These are phyloP conservation scores for Fusarium xylarioides DNA, from an alignment of 2,329 filamentous ascomycete species.

Conservation along the genomic window DNA sequence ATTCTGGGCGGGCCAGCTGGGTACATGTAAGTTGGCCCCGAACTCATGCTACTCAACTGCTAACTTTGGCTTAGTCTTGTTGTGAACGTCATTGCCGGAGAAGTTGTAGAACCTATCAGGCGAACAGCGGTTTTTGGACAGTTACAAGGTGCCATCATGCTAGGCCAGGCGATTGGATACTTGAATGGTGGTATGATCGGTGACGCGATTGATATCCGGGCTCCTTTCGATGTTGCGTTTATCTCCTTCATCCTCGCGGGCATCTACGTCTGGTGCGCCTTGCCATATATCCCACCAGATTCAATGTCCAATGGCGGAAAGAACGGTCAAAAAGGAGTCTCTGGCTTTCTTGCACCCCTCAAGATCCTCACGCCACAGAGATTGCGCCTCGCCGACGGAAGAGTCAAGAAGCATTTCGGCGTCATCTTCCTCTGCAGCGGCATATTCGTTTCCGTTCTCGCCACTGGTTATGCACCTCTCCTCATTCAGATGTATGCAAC, in stretches of 20 bases:
- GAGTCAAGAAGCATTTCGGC: conserved; percentile 64
- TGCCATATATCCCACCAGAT: conserved; percentile 62
- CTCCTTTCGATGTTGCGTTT: conserved; percentile 72
- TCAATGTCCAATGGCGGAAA: conserved; percentile 48
- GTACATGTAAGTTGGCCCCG: conserved; percentile 59
- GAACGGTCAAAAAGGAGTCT: conserved; percentile 47
- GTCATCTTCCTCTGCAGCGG: conserved; percentile 71
- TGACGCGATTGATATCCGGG: conserved; percentile 68
- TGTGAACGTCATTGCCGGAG: conserved; percentile 73
- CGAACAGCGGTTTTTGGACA: conserved; percentile 72
- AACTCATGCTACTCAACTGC: rapidly evolving
- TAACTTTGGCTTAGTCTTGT: conserved; percentile 55
- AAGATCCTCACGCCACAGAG: conserved; percentile 68
- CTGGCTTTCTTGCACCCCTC: conserved; percentile 70
- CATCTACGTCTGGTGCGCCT: conserved; percentile 51
- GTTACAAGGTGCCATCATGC: conserved; percentile 72
- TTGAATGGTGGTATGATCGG: conserved; percentile 71
- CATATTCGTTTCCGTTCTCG: conserved; percentile 73
- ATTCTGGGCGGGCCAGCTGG: conserved; percentile 74
- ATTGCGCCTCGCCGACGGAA: conserved; percentile 61
- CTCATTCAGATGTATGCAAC: conserved; percentile 69
- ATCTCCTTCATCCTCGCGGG: conserved; percentile 61
- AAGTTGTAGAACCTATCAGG: conserved; percentile 66
- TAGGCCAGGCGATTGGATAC: conserved; percentile 72
- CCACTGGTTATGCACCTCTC: conserved; percentile 72